Base-by-base conservation (phyloP, 192 early-diverging fungal species). In the Podila minutissima region DNA sequence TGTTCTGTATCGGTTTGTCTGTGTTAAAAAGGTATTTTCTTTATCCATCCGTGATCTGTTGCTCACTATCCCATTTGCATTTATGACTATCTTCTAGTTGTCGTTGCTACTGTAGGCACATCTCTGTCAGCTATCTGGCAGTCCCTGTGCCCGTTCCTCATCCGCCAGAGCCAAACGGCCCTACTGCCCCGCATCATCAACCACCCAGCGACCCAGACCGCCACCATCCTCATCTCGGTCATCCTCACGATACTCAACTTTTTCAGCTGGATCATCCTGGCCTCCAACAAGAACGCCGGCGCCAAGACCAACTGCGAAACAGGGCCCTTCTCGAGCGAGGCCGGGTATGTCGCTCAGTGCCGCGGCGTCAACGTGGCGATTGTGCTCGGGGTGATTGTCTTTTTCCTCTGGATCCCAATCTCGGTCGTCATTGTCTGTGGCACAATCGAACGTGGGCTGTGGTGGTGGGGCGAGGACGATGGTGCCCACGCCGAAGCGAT, bases 381-480 rank as follows among this genome's bases (percentile, higher is more conserved):
- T 58, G 62, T 63, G 0, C n/a, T 72, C 0, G 66, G 69, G 26
- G 76, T 63, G 6, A 17, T 81, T 11, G 76, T 81, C 4, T 81
- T 81, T 35, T 29, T 81, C 4, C 76, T 81, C 33, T 81, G 76
- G 76, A 73, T 81, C 46, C 76, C 76, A 37, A 81, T 81, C 50
- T 63, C 76, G 26, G 51, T 81, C 2, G 76, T 81, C 55, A 81
- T 81, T 73, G 71, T 81, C 58, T 81, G 76, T 41, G 76, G 76
- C 10, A 81, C 76, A 19, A 69, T 81, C 32, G 76, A 81, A 29
- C 76, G 76, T 64, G 76, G 76, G 29, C 38, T 81, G 32, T 81
- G 76, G 76, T 81, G 76, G 76, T 81, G 76, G 76, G 76, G 76
- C 10, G 76, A 81, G 61, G 76, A 81, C 33, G 76, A 81, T 32